Evolutionary conservation across 1,284 basidiomycete genomes (phyloP).

Genomic region (Abortiporus biennis): DNA sequence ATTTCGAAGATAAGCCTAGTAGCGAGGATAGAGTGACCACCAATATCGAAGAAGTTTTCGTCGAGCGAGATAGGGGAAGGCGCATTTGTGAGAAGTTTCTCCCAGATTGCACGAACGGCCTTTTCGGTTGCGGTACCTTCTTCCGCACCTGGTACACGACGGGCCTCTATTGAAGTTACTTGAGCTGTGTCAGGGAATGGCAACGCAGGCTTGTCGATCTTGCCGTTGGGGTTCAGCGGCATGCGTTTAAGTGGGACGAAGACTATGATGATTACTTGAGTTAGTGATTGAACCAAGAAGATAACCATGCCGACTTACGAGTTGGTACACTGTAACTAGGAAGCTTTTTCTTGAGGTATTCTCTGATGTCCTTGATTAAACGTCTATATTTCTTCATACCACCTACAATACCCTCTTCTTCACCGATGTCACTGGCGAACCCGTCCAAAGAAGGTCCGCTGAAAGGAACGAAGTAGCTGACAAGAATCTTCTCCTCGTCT

Average conservation of each 20-base stretch:
- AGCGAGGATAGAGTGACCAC: constrained; percentile 97
- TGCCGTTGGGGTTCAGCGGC: constrained; percentile 98
- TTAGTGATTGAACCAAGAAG: constrained; percentile 3
- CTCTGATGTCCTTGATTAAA: constrained; percentile 91
- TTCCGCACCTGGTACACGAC: constrained; percentile 20
- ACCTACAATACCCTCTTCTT: constrained; percentile 53
- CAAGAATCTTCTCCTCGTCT: constrained; percentile 98
- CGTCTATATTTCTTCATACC: constrained; percentile 81
- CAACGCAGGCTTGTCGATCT: constrained; percentile 97
- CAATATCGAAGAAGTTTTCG: constrained; percentile 98
- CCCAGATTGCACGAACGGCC: constrained; percentile 81
- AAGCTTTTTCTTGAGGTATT: constrained; percentile 95
- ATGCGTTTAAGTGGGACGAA: constrained; percentile 94
- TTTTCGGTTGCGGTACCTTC: constrained; percentile 70
- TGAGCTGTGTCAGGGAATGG: constrained; percentile 98
- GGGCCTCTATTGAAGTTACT: constrained; percentile 34
- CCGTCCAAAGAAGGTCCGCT: constrained; percentile 66
- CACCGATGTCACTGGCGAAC: constrained; percentile 68
- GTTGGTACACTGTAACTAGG: constrained; percentile 92
- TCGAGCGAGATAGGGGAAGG: constrained; percentile 79
- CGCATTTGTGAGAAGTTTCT: constrained; percentile 76
- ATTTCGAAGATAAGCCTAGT: constrained; percentile 97
- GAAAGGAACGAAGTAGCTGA: constrained; percentile 97
- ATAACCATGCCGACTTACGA: constrained; percentile 43
- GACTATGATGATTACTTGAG: constrained; percentile 45